Conservation (phyloP, 2,329 filamentous ascomycete species). For the Arachnomyces sp. region DNA sequence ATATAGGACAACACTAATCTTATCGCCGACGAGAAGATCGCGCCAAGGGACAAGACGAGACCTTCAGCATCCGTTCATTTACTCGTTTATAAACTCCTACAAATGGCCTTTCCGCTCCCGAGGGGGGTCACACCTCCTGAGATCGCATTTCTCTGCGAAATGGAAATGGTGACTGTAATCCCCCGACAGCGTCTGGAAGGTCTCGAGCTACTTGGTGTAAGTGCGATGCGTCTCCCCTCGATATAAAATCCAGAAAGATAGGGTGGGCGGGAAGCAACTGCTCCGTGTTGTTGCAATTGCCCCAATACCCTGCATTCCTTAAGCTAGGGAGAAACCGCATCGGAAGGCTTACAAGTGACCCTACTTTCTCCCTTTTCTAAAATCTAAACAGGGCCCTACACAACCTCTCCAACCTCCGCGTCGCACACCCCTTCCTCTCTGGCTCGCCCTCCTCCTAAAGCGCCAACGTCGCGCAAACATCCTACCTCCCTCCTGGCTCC, state of each 20-base stretch:
- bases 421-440: slow-evolving; percentile 71
- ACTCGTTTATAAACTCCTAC: not conserved
- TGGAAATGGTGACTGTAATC: slow-evolving; percentile 89
- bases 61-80: too few relatives aligned
- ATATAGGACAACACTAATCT: too few relatives aligned
- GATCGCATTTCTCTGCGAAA: slow-evolving; percentile 90
- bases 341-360: slow-evolving; percentile 3
- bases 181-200: slow-evolving; percentile 83
- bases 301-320: slow-evolving; percentile 1
- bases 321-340: not conserved
- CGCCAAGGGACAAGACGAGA: too few relatives aligned
- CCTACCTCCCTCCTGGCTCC: slow-evolving; percentile 80
- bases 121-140: slow-evolving; percentile 72
- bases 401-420: slow-evolving; percentile 71
- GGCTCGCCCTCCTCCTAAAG: slow-evolving; percentile 91
- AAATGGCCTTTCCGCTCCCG: slow-evolving; percentile 55
- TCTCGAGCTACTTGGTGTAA: slow-evolving; percentile 75
- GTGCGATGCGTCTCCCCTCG: slow-evolving; percentile 30
- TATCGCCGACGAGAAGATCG: too few relatives aligned
- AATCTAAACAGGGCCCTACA: slow-evolving; percentile 60
- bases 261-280: not conserved
- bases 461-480: slow-evolving; percentile 92
- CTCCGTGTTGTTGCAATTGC: not conserved
- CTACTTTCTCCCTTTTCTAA: slow-evolving; percentile 2
- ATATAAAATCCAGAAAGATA: not conserved